Percentiles rank a stretch among this genome's conserved stretches.
phyloP scores from a whole-genome alignment of 192 early-diverging fungal genomes.

The Linnemannia exigua region DNA sequence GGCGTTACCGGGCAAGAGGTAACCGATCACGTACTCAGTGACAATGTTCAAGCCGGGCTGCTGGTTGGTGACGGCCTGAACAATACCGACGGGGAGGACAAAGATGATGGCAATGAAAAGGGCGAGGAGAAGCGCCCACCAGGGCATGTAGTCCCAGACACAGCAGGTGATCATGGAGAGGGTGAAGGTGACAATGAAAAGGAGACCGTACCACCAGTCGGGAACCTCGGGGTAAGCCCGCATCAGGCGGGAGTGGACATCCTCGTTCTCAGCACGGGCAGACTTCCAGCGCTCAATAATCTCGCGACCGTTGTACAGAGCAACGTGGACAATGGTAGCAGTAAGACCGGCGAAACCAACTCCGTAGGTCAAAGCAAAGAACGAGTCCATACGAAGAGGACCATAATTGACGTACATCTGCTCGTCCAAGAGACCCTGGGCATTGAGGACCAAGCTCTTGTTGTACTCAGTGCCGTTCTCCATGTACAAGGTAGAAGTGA shows the following conservation, averaged over 20 bases:
- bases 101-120: conserved; percentile 25
- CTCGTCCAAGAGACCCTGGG: conserved; percentile 32
- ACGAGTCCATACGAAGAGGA: conserved; percentile 49
- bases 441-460: conserved; percentile 39
- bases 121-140: conserved; percentile 64
- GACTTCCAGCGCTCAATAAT: conserved; percentile 58
- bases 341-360: conserved; percentile 70
- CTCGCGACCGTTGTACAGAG: conserved; percentile 70
- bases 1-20: conserved; percentile 66
- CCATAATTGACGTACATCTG: conserved; percentile 53
- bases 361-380: conserved; percentile 65
- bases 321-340: conserved; percentile 69
- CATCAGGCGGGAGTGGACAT: conserved; percentile 75
- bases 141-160: conserved; percentile 57
- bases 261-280: conserved; percentile 18
- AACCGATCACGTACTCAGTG: conserved; percentile 57
- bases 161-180: conserved; percentile 45
- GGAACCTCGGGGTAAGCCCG: conserved; percentile 67
- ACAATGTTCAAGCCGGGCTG: conserved; percentile 67
- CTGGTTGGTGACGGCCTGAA: conserved; percentile 69
- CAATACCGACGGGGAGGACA: conserved; percentile 46
- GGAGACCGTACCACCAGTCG: conserved; percentile 60
- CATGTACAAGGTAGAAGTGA: conserved; percentile 12
- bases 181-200: conserved; percentile 52
- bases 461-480: conserved; percentile 20